Base-by-base conservation (phyloP, 2,329 filamentous ascomycete species). In the Zopfia rhizophila region DNA sequence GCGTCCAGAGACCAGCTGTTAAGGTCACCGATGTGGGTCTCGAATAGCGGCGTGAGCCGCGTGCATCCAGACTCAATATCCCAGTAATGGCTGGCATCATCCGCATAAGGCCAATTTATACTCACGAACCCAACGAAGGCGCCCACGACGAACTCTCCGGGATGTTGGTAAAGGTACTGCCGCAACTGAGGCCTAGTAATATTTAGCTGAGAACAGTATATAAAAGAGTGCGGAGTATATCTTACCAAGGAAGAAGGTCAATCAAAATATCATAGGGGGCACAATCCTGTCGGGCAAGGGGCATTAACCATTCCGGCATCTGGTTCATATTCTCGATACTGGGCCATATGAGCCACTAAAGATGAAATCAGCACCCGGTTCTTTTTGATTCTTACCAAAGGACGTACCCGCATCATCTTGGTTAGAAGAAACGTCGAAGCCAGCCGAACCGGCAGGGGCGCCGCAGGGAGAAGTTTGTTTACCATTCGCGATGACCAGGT, bases 71-170 rank as follows among this genome's bases (percentile, higher is more conserved):
- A 52, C 33, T 69, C 65, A 12, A 68, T 65, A 31, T 70, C 67
- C 66, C 66, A 69, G 42, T 68, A 70, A 45, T 69, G 65, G 51
- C 67, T 69, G 14, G 64, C 60, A 29, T 69, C 65, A 25, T 70
- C 65, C 12, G 65, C 62, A 41, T 69, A 69, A 11, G 63, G 65
- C 67, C 67, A 70, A 22, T 50, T 59, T 21, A 69, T 46, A 6
- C 56, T 53, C 8, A 70, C 58, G 13, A 61, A 51, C 8, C 67
- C 65, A 12, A 70, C 47, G 31, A 70, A 56, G 17, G 58, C 49
- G 11, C 53, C 57, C 4, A 61, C 53, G 5, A 60, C 51, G 42
- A 59, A 68, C 28, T 70, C 63, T 12, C 56, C 59, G 16, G 64
- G 67, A 45, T 65, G 62, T 24, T 65, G 59, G 38, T 69, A 69